phyloP scores from a whole-genome alignment of 2,329 filamentous ascomycete genomes.

The Cercospora berteroae region DNA sequence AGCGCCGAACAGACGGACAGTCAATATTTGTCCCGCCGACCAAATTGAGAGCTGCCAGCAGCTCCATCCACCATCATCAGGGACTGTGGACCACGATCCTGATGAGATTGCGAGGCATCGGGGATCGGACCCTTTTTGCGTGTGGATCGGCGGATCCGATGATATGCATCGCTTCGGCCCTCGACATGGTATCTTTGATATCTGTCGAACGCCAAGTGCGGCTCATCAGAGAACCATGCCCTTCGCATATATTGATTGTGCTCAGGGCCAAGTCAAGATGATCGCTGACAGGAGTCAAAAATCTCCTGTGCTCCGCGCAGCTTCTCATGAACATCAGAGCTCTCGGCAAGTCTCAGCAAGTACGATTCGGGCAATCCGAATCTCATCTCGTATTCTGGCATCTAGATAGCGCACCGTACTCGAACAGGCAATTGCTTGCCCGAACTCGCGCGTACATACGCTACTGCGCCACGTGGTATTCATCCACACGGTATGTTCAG shows the following conservation, averaged over 20 bases:
- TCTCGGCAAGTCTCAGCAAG: neutral
- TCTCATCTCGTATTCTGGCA: neutral
- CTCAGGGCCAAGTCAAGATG: neutral
- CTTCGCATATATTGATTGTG: neutral
- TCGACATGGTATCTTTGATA: neutral
- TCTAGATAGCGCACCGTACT: neutral
- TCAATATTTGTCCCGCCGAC: slow-evolving; percentile 1
- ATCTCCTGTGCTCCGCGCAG: neutral
- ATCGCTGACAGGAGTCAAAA: neutral
- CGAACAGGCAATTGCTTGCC: neutral
- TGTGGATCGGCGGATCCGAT: neutral
- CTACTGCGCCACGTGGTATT: neutral
- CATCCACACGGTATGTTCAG: neutral
- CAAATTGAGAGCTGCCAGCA: neutral
- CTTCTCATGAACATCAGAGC: neutral
- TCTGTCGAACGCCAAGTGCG: neutral
- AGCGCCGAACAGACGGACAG: neutral
- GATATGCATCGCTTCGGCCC: neutral
- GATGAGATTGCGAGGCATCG: neutral
- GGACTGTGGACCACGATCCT: neutral
- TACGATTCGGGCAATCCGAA: neutral
- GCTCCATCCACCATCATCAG: neutral
- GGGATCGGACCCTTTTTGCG: neutral
- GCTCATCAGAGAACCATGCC: neutral
- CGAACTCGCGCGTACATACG: neutral